These are phyloP conservation scores for Rhizophora mangle DNA, from an alignment of 345 rosid genomes.

Conservation along the genomic window DNA sequence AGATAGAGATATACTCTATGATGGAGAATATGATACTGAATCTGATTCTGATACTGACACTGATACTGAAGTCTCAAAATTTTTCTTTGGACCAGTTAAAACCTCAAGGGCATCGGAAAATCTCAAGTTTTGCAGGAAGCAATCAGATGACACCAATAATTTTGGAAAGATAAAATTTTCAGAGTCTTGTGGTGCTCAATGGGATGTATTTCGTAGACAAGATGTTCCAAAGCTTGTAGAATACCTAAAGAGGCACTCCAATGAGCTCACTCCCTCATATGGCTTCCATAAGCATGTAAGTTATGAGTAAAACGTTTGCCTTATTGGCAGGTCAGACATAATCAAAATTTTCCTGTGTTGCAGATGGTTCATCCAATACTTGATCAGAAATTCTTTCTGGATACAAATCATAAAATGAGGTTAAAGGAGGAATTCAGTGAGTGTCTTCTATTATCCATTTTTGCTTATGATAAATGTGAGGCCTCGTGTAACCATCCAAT, in stretches of 20 bases:
- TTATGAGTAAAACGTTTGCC: slow-evolving; percentile 6
- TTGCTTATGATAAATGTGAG: not conserved
- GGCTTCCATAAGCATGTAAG: slow-evolving; percentile 56
- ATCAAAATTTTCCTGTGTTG: slow-evolving; percentile 21
- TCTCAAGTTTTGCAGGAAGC: slow-evolving; percentile 25
- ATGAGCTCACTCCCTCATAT: slow-evolving; percentile 44
- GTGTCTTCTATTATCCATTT: slow-evolving; percentile 19
- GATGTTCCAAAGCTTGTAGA: slow-evolving; percentile 83
- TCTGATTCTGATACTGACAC: slow-evolving; percentile 44
- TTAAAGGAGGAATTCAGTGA: slow-evolving; percentile 89
- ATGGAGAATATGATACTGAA: slow-evolving; percentile 36
- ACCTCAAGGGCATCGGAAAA: slow-evolving; percentile 35
- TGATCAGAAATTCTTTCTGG: slow-evolving; percentile 83
- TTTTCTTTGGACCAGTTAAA: slow-evolving; percentile 27
- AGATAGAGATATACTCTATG: slow-evolving; percentile 25
- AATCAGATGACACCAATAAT: slow-evolving; percentile 22
- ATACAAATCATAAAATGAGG: slow-evolving; percentile 63
- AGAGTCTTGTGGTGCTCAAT: slow-evolving; percentile 65
- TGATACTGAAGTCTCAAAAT: slow-evolving; percentile 39
- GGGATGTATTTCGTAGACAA: slow-evolving; percentile 94
- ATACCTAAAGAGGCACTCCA: slow-evolving; percentile 63
- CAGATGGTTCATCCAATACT: slow-evolving; percentile 81
- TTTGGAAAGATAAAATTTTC: slow-evolving; percentile 31
- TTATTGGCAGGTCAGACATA: slow-evolving; percentile 5
- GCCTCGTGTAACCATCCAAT: not conserved